Conservation (phyloP, 225 moss, liverwort and hornwort genomes). For the Sphagnum tenellum region DNA sequence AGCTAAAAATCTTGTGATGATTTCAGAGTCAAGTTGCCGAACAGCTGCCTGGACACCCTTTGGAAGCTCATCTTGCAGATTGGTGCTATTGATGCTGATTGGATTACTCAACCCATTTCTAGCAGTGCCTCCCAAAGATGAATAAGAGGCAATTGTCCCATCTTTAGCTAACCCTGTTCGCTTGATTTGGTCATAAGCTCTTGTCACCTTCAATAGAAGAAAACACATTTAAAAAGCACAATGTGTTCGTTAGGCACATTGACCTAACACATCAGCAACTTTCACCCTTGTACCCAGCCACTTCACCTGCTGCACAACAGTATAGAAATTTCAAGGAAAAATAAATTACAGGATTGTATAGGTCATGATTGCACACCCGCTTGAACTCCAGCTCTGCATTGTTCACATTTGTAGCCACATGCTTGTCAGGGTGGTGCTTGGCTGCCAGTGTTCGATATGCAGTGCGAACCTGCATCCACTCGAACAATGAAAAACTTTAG, state of each 20-base stretch:
- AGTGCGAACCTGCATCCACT: slow-evolving; percentile 48
- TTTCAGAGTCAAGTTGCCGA: slow-evolving; percentile 76
- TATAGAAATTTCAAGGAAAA: neutral
- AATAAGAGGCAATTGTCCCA: slow-evolving; percentile 51
- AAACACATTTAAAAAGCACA: no score
- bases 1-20: slow-evolving; percentile 63
- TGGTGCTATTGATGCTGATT: slow-evolving; percentile 67
- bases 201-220: slow-evolving; percentile 42
- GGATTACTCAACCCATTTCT: slow-evolving; percentile 85
- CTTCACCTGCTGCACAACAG: no score
- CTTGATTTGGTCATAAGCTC: slow-evolving; percentile 88
- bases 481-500: no score
- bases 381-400: slow-evolving; percentile 62
- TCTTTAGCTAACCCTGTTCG: slow-evolving; percentile 61
- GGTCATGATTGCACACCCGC: slow-evolving; percentile 23
- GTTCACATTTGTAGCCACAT: slow-evolving; percentile 31
- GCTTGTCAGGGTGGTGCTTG: slow-evolving; percentile 77
- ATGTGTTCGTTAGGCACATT: no score
- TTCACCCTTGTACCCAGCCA: no score
- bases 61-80: slow-evolving; percentile 50
- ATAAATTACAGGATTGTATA: neutral
- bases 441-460: slow-evolving; percentile 85
- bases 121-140: slow-evolving; percentile 69
- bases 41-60: slow-evolving; percentile 61
- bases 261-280: no score